Percentiles rank a stretch among this genome's conserved stretches.
Conservation (phyloP, 1,284 basidiomycete species). For the Rhodotorula sp. region DNA sequence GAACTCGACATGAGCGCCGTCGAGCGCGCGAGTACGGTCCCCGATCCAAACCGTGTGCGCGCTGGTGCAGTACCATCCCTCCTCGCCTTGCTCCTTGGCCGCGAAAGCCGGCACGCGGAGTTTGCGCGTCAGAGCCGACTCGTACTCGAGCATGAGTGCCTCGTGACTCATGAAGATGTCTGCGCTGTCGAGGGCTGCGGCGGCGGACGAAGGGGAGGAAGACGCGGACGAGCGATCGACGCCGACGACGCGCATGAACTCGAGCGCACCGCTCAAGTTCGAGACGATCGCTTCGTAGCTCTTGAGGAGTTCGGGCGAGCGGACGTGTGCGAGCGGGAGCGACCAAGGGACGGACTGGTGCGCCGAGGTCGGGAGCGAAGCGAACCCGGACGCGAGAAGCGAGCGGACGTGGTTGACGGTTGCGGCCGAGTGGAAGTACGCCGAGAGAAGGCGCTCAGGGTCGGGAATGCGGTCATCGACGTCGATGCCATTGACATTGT, state of each 20-base stretch:
- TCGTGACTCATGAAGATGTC: slow-evolving; percentile 82
- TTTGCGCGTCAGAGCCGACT: slow-evolving; percentile 81
- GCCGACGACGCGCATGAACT: slow-evolving; percentile 89
- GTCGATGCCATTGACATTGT: slow-evolving; percentile 87
- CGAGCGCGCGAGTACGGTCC: slow-evolving; percentile 89
- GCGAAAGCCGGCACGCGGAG: slow-evolving; percentile 28
- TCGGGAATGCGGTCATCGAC: slow-evolving; percentile 76
- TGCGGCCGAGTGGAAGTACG: slow-evolving; percentile 93
- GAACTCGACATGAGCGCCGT: slow-evolving; percentile 85
- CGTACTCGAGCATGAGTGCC: slow-evolving; percentile 89
- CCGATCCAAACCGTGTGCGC: slow-evolving; percentile 78
- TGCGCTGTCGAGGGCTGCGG: slow-evolving; percentile 80
- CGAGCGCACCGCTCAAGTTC: slow-evolving; percentile 83
- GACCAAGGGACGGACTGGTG: slow-evolving; percentile 79
- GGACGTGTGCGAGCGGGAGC: slow-evolving; percentile 91
- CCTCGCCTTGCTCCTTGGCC: slow-evolving; percentile 9
- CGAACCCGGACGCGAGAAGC: slow-evolving; percentile 86
- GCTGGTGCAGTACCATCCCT: slow-evolving; percentile 37
- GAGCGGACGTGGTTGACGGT: slow-evolving; percentile 91
- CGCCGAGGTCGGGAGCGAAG: slow-evolving; percentile 56
- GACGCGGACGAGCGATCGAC: slow-evolving; percentile 61
- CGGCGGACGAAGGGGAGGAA: slow-evolving; percentile 58
- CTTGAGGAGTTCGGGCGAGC: slow-evolving; percentile 69
- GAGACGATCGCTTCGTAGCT: slow-evolving; percentile 86
- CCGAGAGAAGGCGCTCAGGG: slow-evolving; percentile 78